These are phyloP conservation scores for sunflower (Helianthus annuus) DNA, from an alignment of 129 eudicot genomes.

Conservation along the genomic window HanXRQr2.0-SUNRISE NC_035448.2:137752217-137752716, in stretches of 20 bases:
- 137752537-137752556: constrained; percentile 40
- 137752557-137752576: constrained; percentile 87
- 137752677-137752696: constrained; percentile 64
- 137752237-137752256: neutral
- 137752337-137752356: too few relatives aligned
- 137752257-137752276: neutral
- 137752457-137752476: neutral
- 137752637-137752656: constrained; percentile 98
- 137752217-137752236: neutral
- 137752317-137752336: too few relatives aligned
- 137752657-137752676: constrained; percentile 96
- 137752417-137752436: too few relatives aligned
- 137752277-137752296: too few relatives aligned
- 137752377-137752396: too few relatives aligned
- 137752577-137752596: constrained; percentile 94
- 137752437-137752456: too few relatives aligned
- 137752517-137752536: neutral
- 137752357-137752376: neutral
- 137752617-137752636: constrained; percentile 98
- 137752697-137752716: neutral
- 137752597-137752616: constrained; percentile 83
- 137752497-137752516: neutral
- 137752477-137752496: neutral
- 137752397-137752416: too few relatives aligned
- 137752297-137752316: too few relatives aligned